phyloP scores from a whole-genome alignment of 768 basidiomycete genomes.

The Auricularia auricula-judae region DNA sequence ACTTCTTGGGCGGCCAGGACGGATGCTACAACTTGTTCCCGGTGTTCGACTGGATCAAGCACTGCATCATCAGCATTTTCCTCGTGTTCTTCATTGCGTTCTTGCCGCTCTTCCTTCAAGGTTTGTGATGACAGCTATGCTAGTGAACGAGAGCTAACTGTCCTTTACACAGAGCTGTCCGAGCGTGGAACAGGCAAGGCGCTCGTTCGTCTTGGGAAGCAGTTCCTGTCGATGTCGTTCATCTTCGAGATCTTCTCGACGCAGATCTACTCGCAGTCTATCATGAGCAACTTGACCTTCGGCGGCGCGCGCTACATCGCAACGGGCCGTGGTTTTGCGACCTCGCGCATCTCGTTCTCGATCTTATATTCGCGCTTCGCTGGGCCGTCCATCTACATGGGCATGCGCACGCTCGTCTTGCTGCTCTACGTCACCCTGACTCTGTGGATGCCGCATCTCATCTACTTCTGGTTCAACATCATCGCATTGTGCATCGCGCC shows the following conservation, averaged over 20 bases:
- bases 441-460: conserved; percentile 83
- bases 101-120: conserved; percentile 90
- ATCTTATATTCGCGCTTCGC: conserved; percentile 97
- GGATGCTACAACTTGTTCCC: conserved; percentile 94
- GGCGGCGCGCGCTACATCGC: conserved; percentile 98
- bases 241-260: conserved; percentile 98
- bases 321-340: conserved; percentile 97
- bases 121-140: conserved; percentile 27
- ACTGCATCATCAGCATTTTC: conserved; percentile 96
- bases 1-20: conserved; percentile 62
- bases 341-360: conserved; percentile 86
- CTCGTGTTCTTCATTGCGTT: conserved; percentile 97
- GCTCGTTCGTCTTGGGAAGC: conserved; percentile 81
- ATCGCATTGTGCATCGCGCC: conserved; percentile 86
- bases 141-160: conserved; percentile 8
- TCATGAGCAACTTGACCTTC: conserved; percentile 91
- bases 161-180: conserved; percentile 58
- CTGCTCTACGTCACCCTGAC: conserved; percentile 89
- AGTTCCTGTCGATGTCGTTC: conserved; percentile 88
- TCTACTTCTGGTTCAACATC: conserved; percentile 98
- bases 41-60: conserved; percentile 90
- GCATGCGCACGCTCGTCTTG: conserved; percentile 86
- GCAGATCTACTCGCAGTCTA: conserved; percentile 96
- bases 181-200: conserved; percentile 93
- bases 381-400: conserved; percentile 95